phyloP scores from a whole-genome alignment of 768 basidiomycete species.

The Macrolepiota albuminosa region DNA sequence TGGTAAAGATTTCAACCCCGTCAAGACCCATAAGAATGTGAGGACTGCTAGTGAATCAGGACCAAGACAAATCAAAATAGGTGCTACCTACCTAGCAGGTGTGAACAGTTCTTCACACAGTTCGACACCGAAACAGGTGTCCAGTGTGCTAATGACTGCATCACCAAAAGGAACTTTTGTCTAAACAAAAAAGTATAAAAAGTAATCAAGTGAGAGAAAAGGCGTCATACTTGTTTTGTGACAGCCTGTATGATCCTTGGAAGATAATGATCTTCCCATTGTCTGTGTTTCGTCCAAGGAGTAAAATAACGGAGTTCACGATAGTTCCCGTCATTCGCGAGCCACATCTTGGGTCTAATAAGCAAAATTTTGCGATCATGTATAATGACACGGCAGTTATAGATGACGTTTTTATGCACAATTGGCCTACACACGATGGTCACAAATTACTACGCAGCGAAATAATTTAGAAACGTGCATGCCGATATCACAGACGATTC shows the following conservation, averaged over 20 bases:
- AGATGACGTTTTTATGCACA: constrained; percentile 95
- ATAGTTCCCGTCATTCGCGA: constrained; percentile 98
- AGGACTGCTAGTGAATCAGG: constrained; percentile 54
- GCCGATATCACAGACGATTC: constrained; percentile 95
- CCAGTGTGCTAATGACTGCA: constrained; percentile 86
- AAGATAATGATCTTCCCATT: constrained; percentile 89
- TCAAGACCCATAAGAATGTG: constrained; percentile 98
- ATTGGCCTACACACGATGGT: constrained; percentile 68
- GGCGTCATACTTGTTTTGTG: constrained; percentile 70
- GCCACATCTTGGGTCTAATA: constrained; percentile 99
- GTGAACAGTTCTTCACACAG: constrained; percentile 98
- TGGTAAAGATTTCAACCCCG: constrained; percentile 98
- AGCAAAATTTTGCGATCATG: constrained; percentile 83
- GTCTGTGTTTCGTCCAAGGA: constrained; percentile 87
- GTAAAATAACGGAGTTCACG: constrained; percentile 88
- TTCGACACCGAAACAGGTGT: constrained; percentile 96
- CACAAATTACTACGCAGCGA: not conserved
- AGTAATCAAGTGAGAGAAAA: not conserved
- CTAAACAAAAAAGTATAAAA: constrained; percentile 31
- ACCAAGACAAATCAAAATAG: not conserved
- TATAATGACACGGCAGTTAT: constrained; percentile 93
- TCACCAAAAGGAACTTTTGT: constrained; percentile 93
- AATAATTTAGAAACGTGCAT: constrained; percentile 53
- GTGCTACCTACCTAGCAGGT: constrained; percentile 76
- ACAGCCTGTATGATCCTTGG: constrained; percentile 85